These are phyloP conservation scores for Cryptosporidium felis DNA, from an alignment of 169 alveolate genomes.

Conservation along the genomic window DNA sequence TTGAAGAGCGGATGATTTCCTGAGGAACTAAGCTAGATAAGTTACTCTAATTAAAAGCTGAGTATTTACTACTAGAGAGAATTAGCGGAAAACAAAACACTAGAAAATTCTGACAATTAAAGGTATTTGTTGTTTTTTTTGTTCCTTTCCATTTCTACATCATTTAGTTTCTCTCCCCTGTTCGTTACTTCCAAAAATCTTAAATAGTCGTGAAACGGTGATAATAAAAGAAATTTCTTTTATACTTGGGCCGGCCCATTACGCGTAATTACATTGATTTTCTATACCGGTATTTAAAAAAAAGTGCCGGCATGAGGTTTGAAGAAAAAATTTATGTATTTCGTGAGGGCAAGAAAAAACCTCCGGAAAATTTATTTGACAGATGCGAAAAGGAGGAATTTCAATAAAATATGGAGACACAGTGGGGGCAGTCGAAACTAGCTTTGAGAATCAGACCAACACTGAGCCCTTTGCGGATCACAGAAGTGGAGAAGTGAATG, in stretches of 20 bases:
- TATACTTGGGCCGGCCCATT: background rate
- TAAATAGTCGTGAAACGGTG: no score
- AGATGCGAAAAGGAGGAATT: slow-evolving; percentile 49
- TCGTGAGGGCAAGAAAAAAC: background rate
- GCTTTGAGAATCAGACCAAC: background rate
- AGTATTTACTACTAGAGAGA: no score
- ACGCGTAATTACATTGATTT: background rate
- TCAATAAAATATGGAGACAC: slow-evolving; percentile 55
- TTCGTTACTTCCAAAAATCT: no score
- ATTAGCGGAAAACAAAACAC: no score
- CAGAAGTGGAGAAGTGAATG: slow-evolving; percentile 90
- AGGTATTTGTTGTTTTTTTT: background rate
- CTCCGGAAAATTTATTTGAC: background rate
- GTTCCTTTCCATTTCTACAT: no score
- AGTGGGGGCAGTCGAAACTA: slow-evolving; percentile 3
- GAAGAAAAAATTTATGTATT: background rate
- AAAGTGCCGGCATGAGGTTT: slow-evolving; percentile 1
- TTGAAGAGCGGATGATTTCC: no score
- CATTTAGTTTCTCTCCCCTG: no score
- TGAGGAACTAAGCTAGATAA: no score
- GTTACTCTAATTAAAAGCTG: no score
- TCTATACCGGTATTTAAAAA: background rate
- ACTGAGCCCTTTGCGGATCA: slow-evolving; percentile 84
- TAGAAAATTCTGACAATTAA: no score
- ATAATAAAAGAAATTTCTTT: no score